phyloP scores from a whole-genome alignment of 306 rosid species.

The Dryas drummondii region DNA sequence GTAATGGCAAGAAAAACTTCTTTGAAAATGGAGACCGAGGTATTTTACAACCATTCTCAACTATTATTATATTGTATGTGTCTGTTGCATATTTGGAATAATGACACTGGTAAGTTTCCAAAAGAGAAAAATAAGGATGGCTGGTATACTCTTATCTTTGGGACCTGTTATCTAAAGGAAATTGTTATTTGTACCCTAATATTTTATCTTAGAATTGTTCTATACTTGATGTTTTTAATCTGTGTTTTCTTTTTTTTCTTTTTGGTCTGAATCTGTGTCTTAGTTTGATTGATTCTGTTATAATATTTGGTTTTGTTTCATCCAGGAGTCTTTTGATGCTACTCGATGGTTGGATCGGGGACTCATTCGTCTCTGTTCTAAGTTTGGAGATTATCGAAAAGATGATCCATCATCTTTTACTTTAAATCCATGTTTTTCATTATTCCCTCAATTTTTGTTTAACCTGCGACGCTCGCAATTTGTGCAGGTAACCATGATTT shows the following conservation, averaged over 20 bases:
- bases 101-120: not conserved
- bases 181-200: not conserved
- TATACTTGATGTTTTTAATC: not conserved
- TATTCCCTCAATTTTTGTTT: constrained; percentile 95
- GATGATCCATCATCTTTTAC: constrained; percentile 94
- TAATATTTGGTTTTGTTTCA: constrained; percentile 23
- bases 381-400: constrained; percentile 96
- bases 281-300: no score
- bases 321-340: constrained; percentile 91
- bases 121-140: not conserved
- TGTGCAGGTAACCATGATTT: constrained; percentile 70
- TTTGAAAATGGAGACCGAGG: constrained; percentile 95
- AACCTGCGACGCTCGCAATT: constrained; percentile 93
- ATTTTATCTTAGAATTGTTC: not conserved
- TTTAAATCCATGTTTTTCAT: constrained; percentile 76
- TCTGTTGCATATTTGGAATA: not conserved
- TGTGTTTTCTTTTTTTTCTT: not conserved
- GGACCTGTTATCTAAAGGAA: not conserved
- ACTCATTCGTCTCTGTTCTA: constrained; percentile 92
- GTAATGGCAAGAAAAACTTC: constrained; percentile 89
- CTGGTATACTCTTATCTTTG: not conserved
- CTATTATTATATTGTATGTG: constrained; percentile 7
- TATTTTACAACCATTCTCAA: constrained; percentile 30
- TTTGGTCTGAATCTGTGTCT: no score
- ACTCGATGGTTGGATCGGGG: constrained; percentile 95